Base-by-base conservation (phyloP, 1,139 yeast genomes). In the Pichiaceae sp. region DNA sequence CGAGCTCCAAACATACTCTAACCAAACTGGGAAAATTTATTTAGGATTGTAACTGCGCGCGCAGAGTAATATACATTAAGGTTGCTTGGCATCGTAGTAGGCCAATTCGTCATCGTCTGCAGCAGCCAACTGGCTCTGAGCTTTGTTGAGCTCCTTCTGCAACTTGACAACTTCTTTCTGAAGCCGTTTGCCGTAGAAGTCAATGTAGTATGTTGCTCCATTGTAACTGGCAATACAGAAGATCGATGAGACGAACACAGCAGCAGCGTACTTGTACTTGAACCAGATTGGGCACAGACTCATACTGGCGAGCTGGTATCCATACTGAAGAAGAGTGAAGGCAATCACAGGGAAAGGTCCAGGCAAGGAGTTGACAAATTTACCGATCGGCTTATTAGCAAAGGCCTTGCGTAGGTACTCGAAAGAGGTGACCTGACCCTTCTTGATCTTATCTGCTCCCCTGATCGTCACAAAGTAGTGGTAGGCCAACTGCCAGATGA, bases 151-250 rank as follows among this genome's bases (percentile, higher is more conserved):
- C 53, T 89, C 96, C 18, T 60, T 59, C 55, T 78, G 83, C 50
- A 91, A 66, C 52, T 73, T 72, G 24, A 66, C 63, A 29, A 89
- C 85, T 56, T 91, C 96, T 51, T 81, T 85, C 53, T 79, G 95
- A 59, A 83, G 78, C 51, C 86, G 70, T 54, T 80, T 83, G 41
- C 95, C 96, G 60, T 89, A 91, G 31, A 82, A 81, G 53, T 91
- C 97, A 41, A 91, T 71, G 55, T 91, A 91, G 55, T 85, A 91
- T 1, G 95, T 85, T 2, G 97, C 97, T 25, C 98, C 98, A 49
- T 91, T 89, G 57, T 82, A 85, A 35, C 87, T 70, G 2, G 97
- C 94, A 62, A 78, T 72, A 27, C 78, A 59, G 50, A 87, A 86
- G 20, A 91, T 85, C 38, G 72, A 67, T 3, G 76, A 59, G 43